phyloP scores from a whole-genome alignment of 2,329 filamentous ascomycete species.

The Knoxdaviesia capensis region DNA sequence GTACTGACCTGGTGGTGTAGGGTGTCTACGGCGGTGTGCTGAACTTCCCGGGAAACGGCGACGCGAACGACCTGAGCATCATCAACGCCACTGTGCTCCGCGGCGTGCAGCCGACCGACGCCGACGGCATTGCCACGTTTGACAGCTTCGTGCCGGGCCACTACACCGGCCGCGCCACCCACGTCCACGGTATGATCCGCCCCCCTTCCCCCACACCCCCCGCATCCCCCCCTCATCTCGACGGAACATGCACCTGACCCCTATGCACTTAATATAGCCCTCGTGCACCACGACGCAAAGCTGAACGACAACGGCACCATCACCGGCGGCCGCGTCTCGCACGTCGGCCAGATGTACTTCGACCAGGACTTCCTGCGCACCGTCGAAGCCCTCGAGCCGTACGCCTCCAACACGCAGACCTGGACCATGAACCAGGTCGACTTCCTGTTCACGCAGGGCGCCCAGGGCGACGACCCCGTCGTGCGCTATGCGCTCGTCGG shows the following conservation, averaged over 20 bases:
- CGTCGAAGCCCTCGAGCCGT: constrained; percentile 28
- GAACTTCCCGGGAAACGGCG: constrained; percentile 15
- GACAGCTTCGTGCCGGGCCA: constrained; percentile 23
- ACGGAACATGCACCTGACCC: not conserved
- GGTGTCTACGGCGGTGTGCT: constrained; percentile 18
- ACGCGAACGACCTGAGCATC: constrained; percentile 16
- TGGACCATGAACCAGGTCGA: constrained; percentile 33
- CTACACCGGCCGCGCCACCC: constrained; percentile 22
- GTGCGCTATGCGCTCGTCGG: constrained; percentile 37
- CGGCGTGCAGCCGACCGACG: constrained; percentile 18
- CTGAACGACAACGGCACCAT: constrained; percentile 14
- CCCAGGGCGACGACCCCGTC: constrained; percentile 31
- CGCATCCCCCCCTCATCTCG: not conserved
- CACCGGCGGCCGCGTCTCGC: constrained; percentile 21
- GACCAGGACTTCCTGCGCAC: constrained; percentile 32
- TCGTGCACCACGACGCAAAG: constrained; percentile 17
- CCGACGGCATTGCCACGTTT: constrained; percentile 21
- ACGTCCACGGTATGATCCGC: constrained; percentile 21
- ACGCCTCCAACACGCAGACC: constrained; percentile 22
- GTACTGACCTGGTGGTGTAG: constrained; percentile 1
- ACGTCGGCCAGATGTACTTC: constrained; percentile 46
- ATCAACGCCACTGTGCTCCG: constrained; percentile 15
- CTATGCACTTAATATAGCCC: constrained; percentile 6
- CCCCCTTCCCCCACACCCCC: constrained; percentile 14
- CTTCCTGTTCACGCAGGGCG: constrained; percentile 24